These are phyloP conservation scores for Barbatosphaeria neglecta DNA, from an alignment of 495 filamentous ascomycete species.

Conservation along the genomic window DNA sequence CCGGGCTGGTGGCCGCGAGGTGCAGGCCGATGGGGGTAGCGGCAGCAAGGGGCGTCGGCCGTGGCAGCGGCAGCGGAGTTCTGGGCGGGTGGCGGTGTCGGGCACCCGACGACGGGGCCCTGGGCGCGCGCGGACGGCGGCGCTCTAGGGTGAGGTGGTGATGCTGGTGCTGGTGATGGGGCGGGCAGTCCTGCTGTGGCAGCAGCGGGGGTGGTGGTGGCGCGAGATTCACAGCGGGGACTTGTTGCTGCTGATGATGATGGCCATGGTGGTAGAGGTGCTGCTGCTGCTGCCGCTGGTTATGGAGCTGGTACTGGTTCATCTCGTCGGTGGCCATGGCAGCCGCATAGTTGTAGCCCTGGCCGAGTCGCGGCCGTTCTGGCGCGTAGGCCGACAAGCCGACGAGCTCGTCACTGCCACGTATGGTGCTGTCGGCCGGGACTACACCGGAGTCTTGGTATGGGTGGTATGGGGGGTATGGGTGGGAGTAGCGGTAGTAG, in stretches of 20 bases:
- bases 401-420: too few relatives aligned
- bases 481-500: too few relatives aligned
- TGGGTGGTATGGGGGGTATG: too few relatives aligned
- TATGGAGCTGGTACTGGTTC: too few relatives aligned
- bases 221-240: neutral
- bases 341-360: too few relatives aligned
- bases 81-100: conserved; percentile 17
- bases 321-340: too few relatives aligned
- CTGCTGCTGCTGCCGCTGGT: neutral
- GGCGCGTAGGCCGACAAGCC: too few relatives aligned
- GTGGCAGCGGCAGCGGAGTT: conserved; percentile 7
- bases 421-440: too few relatives aligned
- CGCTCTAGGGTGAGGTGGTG: conserved; percentile 4
- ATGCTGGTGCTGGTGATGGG: conserved; percentile 5
- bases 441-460: too few relatives aligned
- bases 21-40: conserved; percentile 5
- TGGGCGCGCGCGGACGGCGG: conserved; percentile 22
- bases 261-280: too few relatives aligned
- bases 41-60: conserved; percentile 1
- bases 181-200: neutral
- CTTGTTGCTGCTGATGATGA: neutral
- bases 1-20: too few relatives aligned
- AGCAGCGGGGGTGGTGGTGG: neutral
- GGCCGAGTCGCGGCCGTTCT: too few relatives aligned
- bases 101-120: conserved; percentile 31